Evolutionary conservation across 345 rosid genomes (phyloP).

Genomic region (Psidium guajava): DNA sequence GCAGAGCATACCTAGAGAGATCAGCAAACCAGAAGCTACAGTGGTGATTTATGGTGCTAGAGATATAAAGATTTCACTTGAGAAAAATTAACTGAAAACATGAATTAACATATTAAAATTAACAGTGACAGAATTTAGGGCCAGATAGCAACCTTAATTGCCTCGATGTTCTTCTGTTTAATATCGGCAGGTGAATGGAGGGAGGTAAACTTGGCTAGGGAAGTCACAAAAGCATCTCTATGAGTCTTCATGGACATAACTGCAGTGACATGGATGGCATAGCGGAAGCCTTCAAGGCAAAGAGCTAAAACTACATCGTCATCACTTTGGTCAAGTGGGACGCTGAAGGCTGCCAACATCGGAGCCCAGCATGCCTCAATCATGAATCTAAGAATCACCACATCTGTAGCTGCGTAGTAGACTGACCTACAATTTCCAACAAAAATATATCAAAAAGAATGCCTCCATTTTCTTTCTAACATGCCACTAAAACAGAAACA

Average conservation of each 20-base stretch:
- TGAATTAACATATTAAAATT: background rate
- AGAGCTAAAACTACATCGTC: constrained; percentile 74
- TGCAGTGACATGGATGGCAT: constrained; percentile 93
- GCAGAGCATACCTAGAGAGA: background rate
- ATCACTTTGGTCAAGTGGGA: constrained; percentile 97
- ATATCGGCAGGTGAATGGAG: constrained; percentile 98
- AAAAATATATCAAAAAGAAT: constrained; percentile 11
- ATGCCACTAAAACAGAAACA: background rate
- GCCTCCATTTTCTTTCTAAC: background rate
- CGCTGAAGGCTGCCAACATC: constrained; percentile 99
- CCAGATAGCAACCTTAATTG: constrained; percentile 58
- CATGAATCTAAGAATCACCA: constrained; percentile 93
- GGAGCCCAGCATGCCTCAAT: constrained; percentile 99
- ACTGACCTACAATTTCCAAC: constrained; percentile 72
- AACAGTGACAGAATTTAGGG: background rate
- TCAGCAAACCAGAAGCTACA: background rate
- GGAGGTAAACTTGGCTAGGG: constrained; percentile 95
- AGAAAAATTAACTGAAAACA: background rate
- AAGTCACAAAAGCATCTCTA: constrained; percentile 98
- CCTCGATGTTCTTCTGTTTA: constrained; percentile 85
- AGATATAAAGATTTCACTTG: background rate
- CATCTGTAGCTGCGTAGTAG: constrained; percentile 99
- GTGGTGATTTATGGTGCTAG: background rate
- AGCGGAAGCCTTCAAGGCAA: constrained; percentile 93
- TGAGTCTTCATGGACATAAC: constrained; percentile 99